Evolutionary conservation across 1,139 yeast genomes (phyloP).

Genomic region (Blastobotrys malaysiensis): DNA sequence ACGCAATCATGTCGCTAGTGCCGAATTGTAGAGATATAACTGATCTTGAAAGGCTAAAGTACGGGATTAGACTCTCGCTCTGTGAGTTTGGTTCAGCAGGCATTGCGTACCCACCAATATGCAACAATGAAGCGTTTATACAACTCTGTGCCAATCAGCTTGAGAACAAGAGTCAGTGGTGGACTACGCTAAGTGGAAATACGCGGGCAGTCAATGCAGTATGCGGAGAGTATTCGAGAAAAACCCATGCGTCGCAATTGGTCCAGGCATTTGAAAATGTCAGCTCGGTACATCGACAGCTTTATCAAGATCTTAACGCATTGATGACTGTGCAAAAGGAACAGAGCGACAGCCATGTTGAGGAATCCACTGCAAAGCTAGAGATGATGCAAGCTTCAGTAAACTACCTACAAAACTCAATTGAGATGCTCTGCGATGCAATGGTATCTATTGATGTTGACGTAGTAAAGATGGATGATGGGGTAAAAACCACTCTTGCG

Average conservation of each 20-base stretch:
- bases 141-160: slow-evolving; percentile 25
- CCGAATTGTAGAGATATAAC: slow-evolving; percentile 20
- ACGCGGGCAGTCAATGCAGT: slow-evolving; percentile 29
- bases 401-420: not conserved
- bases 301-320: slow-evolving; percentile 1
- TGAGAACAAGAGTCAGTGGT: slow-evolving; percentile 33
- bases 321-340: not conserved
- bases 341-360: not conserved
- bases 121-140: slow-evolving; percentile 14
- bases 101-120: slow-evolving; percentile 25
- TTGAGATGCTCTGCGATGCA: not conserved
- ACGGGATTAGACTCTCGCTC: slow-evolving; percentile 28
- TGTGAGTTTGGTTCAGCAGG: slow-evolving; percentile 33
- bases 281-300: slow-evolving; percentile 13
- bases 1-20: slow-evolving; percentile 24
- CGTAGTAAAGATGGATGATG: not conserved
- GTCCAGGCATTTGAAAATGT: slow-evolving; percentile 17
- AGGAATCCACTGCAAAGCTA: not conserved
- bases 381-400: not conserved
- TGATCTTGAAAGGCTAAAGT: slow-evolving; percentile 1
- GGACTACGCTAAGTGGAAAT: slow-evolving; percentile 38
- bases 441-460: not conserved
- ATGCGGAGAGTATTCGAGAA: slow-evolving; percentile 24
- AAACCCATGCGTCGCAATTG: slow-evolving; percentile 4
- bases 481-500: not conserved